These are phyloP conservation scores for Phytophthora pseudosyringae DNA, from an alignment of 352 stramenopile genomes.

Conservation along the genomic window DNA sequence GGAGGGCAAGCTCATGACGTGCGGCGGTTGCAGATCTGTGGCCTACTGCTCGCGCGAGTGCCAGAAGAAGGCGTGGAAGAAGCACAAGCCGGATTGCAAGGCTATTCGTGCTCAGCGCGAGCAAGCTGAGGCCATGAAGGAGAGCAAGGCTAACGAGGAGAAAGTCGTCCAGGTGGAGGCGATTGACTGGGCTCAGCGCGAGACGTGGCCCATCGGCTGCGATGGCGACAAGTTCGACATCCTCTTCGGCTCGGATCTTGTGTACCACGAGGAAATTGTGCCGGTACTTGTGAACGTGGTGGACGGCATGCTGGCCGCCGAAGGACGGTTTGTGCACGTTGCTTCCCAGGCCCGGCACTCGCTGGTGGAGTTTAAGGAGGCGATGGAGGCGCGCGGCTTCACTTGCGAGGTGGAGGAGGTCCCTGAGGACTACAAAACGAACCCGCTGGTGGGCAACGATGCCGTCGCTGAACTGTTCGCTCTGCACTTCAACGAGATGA, in stretches of 20 bases:
- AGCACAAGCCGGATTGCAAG: constrained; percentile 87
- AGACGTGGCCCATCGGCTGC: constrained; percentile 67
- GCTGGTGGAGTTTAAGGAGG: constrained; percentile 83
- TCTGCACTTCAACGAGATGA: constrained; percentile 92
- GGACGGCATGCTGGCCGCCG: constrained; percentile 59
- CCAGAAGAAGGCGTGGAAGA: constrained; percentile 89
- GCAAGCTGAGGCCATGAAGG: constrained; percentile 25
- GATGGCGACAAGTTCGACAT: constrained; percentile 64
- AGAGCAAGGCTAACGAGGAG: constrained; percentile 17
- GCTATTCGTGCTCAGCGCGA: constrained; percentile 54
- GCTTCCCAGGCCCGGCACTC: constrained; percentile 83
- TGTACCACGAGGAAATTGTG: constrained; percentile 88
- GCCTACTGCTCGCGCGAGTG: constrained; percentile 88
- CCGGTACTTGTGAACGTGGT: constrained; percentile 81
- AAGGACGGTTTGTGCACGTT: constrained; percentile 80
- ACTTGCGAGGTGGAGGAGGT: constrained; percentile 66
- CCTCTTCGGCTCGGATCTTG: constrained; percentile 84
- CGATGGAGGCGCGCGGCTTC: constrained; percentile 78
- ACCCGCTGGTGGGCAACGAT: constrained; percentile 77
- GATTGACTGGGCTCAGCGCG: constrained; percentile 82
- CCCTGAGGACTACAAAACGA: constrained; percentile 85
- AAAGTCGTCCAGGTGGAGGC: constrained; percentile 65
- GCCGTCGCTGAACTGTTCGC: constrained; percentile 75
- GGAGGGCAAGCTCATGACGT: constrained; percentile 90
- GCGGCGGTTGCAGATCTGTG: constrained; percentile 70